Percentiles rank a stretch among this genome's conserved stretches.
Conservation (phyloP, 2,329 filamentous ascomycete genomes). For the Fusarium chlamydosporum region DNA sequence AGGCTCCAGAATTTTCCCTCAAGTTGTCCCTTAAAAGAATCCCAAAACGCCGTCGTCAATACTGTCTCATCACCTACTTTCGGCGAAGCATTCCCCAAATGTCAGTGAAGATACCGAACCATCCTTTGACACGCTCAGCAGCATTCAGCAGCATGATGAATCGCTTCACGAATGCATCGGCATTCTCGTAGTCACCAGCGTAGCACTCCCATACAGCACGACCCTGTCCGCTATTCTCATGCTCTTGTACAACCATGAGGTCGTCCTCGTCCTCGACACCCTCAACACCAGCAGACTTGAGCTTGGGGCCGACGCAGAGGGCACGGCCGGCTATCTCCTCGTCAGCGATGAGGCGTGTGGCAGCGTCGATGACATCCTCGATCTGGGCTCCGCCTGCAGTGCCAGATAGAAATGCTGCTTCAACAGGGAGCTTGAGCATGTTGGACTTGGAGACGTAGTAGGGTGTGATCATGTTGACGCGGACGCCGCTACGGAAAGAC, state of each 20-base stretch:
- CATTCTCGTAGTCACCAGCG: conserved; percentile 69
- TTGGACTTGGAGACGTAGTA: conserved; percentile 75
- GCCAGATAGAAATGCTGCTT: conserved; percentile 69
- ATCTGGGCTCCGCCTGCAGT: conserved; percentile 62
- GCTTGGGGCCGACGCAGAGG: conserved; percentile 70
- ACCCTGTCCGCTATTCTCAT: conserved; percentile 58
- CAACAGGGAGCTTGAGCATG: conserved; percentile 63
- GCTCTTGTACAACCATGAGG: conserved; percentile 46
- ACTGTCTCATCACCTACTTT: conserved; percentile 29
- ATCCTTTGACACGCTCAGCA: conserved; percentile 65
- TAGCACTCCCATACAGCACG: conserved; percentile 72
- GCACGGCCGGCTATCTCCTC: conserved; percentile 68
- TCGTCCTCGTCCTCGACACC: conserved; percentile 54
- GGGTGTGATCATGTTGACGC: conserved; percentile 76
- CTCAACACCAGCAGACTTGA: conserved; percentile 51
- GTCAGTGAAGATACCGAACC: conserved; percentile 62
- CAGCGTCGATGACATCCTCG: conserved; percentile 74
- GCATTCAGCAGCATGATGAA: conserved; percentile 69
- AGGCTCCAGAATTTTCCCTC: not conserved
- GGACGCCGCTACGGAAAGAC: conserved; percentile 63
- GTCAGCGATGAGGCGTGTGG: conserved; percentile 72
- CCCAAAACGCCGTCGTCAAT: not conserved
- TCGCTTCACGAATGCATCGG: conserved; percentile 68
- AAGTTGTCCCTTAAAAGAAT: not conserved
- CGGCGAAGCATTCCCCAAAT: conserved; percentile 45